Evolutionary conservation across 2,329 filamentous ascomycete genomes (phyloP).

Genomic region (Gnomoniopsis smithogilvyi): DNA sequence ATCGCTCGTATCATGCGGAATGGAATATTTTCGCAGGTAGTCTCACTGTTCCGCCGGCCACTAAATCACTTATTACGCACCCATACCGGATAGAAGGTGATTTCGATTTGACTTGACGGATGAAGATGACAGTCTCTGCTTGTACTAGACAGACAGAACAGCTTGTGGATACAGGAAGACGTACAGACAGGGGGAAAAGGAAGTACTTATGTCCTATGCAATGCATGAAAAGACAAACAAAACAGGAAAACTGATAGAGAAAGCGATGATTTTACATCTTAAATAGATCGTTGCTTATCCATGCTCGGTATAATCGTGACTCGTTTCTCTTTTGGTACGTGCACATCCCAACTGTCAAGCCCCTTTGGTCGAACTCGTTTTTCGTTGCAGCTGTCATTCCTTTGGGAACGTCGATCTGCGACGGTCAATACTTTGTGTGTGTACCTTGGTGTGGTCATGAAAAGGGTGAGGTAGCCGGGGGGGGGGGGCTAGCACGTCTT

Average conservation of each 20-base stretch:
- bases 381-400: too few relatives aligned
- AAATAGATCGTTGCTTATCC: constrained; percentile 5
- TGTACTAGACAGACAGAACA: constrained; percentile 12
- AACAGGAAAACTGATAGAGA: constrained; percentile 18
- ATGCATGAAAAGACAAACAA: constrained; percentile 15
- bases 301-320: neutral
- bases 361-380: neutral
- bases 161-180: constrained; percentile 10
- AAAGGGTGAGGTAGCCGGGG: too few relatives aligned
- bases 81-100: constrained; percentile 1
- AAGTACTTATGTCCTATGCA: neutral
- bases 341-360: neutral
- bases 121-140: constrained; percentile 1
- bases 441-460: too few relatives aligned
- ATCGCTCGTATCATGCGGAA: constrained; percentile 1
- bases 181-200: neutral
- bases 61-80: neutral
- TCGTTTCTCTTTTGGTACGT: neutral
- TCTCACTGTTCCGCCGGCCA: neutral
- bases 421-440: too few relatives aligned
- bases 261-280: constrained; percentile 14
- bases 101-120: constrained; percentile 7
- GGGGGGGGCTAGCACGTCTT: too few relatives aligned
- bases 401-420: too few relatives aligned
- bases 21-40: constrained; percentile 1